Evolutionary conservation across 345 rosid species (phyloP).

Genomic region (Eucalyptus rudis): DNA sequence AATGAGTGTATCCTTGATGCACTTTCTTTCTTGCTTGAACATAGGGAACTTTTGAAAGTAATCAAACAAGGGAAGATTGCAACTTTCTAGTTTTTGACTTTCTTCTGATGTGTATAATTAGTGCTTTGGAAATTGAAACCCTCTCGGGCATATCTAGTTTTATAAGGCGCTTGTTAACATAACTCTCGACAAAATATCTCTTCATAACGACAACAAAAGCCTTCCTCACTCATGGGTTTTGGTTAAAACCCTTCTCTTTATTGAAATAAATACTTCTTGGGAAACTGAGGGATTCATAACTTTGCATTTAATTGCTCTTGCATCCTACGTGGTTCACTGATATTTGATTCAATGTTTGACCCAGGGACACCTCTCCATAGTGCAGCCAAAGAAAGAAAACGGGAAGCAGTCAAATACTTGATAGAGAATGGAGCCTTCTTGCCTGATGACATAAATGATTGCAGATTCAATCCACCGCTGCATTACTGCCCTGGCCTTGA

Average conservation of each 20-base stretch:
- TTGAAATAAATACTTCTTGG: neutral
- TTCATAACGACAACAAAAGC: neutral
- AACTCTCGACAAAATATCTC: neutral
- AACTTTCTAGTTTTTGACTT: neutral
- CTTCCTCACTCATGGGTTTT: neutral
- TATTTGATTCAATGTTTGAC: neutral
- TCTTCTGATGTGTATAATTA: neutral
- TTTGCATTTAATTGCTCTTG: neutral
- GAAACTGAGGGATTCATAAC: neutral
- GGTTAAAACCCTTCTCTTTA: neutral
- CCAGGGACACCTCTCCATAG: constrained; percentile 93
- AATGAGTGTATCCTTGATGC: neutral
- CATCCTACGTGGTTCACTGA: neutral
- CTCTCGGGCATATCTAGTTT: neutral
- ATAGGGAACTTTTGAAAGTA: neutral
- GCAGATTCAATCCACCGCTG: constrained; percentile 88
- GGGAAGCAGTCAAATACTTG: constrained; percentile 73
- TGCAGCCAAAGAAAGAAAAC: constrained; percentile 83
- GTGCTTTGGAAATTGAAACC: neutral
- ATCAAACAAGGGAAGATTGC: neutral
- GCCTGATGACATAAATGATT: constrained; percentile 74
- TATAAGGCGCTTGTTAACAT: neutral
- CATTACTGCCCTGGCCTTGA: constrained; percentile 95
- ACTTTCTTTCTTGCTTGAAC: neutral
- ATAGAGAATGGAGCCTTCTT: constrained; percentile 85